These are phyloP conservation scores for Stenocarpella maydis DNA, from an alignment of 2,329 filamentous ascomycete genomes.

Conservation along the genomic window DNA sequence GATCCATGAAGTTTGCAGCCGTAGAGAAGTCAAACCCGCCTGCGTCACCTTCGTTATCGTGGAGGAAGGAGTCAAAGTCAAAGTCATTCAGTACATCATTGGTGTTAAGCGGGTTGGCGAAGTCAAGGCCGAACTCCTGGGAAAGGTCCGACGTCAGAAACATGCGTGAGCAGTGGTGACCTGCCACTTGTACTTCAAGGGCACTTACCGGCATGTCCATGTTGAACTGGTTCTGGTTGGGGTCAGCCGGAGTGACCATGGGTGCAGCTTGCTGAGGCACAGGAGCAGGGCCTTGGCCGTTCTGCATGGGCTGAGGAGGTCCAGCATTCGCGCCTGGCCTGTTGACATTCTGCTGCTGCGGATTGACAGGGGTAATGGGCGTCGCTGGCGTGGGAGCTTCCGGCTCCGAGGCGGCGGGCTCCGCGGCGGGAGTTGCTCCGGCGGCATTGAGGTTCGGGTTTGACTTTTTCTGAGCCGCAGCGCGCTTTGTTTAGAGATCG, in stretches of 20 bases:
- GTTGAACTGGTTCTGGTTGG: slow-evolving; percentile 55
- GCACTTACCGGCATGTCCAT: slow-evolving; percentile 60
- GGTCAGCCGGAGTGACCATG: slow-evolving; percentile 57
- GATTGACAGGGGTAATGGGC: slow-evolving; percentile 68
- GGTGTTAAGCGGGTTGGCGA: slow-evolving; percentile 62
- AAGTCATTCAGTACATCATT: slow-evolving; percentile 71
- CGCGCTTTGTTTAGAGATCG: slow-evolving; percentile 44
- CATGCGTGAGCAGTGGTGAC: slow-evolving; percentile 13
- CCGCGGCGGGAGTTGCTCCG: slow-evolving; percentile 65
- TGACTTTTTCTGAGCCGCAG: slow-evolving; percentile 69
- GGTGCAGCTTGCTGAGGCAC: slow-evolving; percentile 53
- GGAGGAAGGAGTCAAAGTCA: slow-evolving; percentile 74
- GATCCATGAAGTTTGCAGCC: slow-evolving; percentile 62
- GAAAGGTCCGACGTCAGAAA: slow-evolving; percentile 37
- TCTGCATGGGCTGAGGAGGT: slow-evolving; percentile 48
- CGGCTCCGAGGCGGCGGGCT: slow-evolving; percentile 59
- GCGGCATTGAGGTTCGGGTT: slow-evolving; percentile 60
- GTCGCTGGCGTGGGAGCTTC: slow-evolving; percentile 69
- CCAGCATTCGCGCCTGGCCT: slow-evolving; percentile 54
- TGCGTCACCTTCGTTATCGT: slow-evolving; percentile 60
- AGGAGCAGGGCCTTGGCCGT: slow-evolving; percentile 55
- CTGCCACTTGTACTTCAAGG: neutral
- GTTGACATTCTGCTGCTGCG: slow-evolving; percentile 53
- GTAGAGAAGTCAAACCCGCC: slow-evolving; percentile 63
- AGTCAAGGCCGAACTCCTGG: slow-evolving; percentile 60